phyloP scores from a whole-genome alignment of 345 rosid genomes.

The Salix koriyanagi region DNA sequence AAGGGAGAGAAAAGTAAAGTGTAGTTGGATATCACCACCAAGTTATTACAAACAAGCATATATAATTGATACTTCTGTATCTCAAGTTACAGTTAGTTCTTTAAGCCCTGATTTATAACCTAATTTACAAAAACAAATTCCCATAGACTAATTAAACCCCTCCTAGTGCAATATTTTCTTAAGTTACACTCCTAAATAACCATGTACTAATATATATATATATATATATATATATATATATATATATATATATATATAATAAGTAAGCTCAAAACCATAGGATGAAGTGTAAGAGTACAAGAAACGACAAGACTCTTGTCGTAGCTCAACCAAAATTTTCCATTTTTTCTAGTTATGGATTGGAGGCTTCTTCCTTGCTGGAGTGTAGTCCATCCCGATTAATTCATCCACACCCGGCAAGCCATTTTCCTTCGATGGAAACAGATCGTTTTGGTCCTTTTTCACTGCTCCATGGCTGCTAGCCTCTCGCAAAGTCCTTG shows the following conservation, averaged over 20 bases:
- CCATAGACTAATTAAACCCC: not conserved
- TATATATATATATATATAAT: not conserved
- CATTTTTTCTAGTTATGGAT: slow-evolving; percentile 44
- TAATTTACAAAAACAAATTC: not conserved
- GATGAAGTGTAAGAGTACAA: not conserved
- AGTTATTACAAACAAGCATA: not conserved
- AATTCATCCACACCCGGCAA: slow-evolving; percentile 28
- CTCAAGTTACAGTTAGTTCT: not conserved
- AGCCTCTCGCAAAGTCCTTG: slow-evolving; percentile 36
- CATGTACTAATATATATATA: not conserved
- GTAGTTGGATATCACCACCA: not conserved
- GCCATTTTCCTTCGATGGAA: slow-evolving; percentile 15
- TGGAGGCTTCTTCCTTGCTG: slow-evolving; percentile 57
- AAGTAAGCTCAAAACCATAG: not conserved
- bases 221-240: not conserved
- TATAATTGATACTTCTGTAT: not conserved
- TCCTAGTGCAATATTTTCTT: not conserved
- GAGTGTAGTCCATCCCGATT: slow-evolving; percentile 49
- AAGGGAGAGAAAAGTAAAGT: no score
- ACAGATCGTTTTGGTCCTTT: not conserved
- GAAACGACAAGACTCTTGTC: not conserved
- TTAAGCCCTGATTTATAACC: not conserved
- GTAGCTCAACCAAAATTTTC: slow-evolving; percentile 4
- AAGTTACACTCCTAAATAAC: not conserved
- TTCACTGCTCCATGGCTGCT: slow-evolving; percentile 7